Evolutionary conservation across 129 eudicot genomes (phyloP), one percentile per base, ranked within the genome.

Genomic region (Helichrysum umbraculigerum): DNA sequence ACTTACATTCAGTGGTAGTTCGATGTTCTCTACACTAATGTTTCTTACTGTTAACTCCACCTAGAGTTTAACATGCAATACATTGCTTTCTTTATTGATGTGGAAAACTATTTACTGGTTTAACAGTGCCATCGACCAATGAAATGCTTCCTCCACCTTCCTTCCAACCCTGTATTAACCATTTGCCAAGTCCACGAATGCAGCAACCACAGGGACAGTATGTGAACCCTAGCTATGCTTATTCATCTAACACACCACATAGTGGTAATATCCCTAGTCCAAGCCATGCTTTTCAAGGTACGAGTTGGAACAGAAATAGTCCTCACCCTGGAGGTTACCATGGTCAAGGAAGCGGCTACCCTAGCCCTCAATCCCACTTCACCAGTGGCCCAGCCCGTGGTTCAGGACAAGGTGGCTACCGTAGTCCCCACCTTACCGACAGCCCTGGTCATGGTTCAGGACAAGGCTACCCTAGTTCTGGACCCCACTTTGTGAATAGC

Each of bases 81-180:
- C n/a, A 65, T 50, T 3, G 44, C 8, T 3, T 57, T 57, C 66
- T 22, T 67, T 74, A 54, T 50, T 73, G 32, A 54, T 22, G 25
- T 50, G 3, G 6, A 33, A 20, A 57, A 7, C 28, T 9, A n/a
- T 19, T 12, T 71, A 42, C 73, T 63, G 34, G 70, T 84, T 79
- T 68, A 33, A 52, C 92, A 88, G 98, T 90, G 78, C 78, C 83
- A 60, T 22, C 25, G 47, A 52, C 78, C 71, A 74, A 82, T 20
- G 86, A 71, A 33, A 80, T 56, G 68, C 44, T 68, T 39, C 84
- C 83, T 39, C 59, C 85, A 39, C 85, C 91, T 70, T 81, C 78
- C 34, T 33, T 76, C 51, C 96, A 81, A 74, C 50, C 81, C 68
- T 84, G 76, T 69, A 44, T 63, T 59, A 82, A 73, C 82, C 76